A percentile compares a stretch with the other conserved stretches of the same genome.
Evolutionary conservation across 805 yeast species (phyloP).

Genomic region (Metschnikowia reukaufii): DNA sequence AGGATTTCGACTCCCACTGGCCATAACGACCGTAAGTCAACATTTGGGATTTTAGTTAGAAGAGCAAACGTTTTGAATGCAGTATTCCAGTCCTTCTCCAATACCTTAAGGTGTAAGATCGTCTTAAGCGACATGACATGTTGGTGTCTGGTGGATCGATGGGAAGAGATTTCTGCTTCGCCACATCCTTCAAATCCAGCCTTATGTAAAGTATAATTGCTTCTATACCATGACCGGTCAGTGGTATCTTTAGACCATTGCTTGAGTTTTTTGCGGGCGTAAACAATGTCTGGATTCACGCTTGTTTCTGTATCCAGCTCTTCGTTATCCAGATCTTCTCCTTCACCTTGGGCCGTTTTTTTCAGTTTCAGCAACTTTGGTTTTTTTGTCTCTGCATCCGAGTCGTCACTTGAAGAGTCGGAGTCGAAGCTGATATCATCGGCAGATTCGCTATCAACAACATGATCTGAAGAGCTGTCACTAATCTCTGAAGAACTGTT

Average conservation of each 20-base stretch:
- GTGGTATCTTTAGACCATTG: slow-evolving; percentile 12
- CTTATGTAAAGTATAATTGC: slow-evolving; percentile 6
- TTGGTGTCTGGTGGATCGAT: slow-evolving; percentile 19
- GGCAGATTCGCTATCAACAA: not conserved
- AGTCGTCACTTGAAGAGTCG: not conserved
- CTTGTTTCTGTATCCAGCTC: not conserved
- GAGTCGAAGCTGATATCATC: not conserved
- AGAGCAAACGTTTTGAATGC: slow-evolving; percentile 55
- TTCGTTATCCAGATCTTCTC: not conserved
- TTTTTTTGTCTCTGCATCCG: not conserved
- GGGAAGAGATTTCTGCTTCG: slow-evolving; percentile 7
- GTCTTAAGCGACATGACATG: slow-evolving; percentile 39
- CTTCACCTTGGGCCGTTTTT: not conserved
- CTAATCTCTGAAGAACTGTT: not conserved
- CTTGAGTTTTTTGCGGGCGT: slow-evolving; percentile 9
- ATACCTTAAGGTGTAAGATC: slow-evolving; percentile 50
- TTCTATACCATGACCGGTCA: slow-evolving; percentile 12
- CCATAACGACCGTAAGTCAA: slow-evolving; percentile 63
- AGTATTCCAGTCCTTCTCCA: slow-evolving; percentile 51
- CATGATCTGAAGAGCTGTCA: not conserved
- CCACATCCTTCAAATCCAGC: slow-evolving; percentile 22
- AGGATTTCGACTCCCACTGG: slow-evolving; percentile 61
- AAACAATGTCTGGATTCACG: not conserved
- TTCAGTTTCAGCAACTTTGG: not conserved
- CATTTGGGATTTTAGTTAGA: slow-evolving; percentile 46